Conservation (phyloP, 305 asterid species). For the Rubia balearica region DNA sequence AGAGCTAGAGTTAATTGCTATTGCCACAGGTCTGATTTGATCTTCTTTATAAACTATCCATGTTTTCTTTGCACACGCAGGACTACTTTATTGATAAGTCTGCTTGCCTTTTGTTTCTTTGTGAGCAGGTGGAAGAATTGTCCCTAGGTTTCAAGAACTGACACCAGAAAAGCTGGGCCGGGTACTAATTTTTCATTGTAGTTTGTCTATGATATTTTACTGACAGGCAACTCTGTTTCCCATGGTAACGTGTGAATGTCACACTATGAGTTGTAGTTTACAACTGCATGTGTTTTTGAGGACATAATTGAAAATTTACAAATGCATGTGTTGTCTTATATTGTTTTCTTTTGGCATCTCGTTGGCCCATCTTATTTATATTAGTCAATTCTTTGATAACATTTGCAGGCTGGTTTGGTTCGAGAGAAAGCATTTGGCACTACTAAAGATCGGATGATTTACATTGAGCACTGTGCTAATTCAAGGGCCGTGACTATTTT, state of each 20-base stretch:
- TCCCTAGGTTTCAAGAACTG: slow-evolving; percentile 95
- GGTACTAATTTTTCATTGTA: slow-evolving; percentile 29
- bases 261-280: too few relatives aligned
- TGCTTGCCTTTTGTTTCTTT: slow-evolving; percentile 5
- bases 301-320: neutral
- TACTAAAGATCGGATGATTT: slow-evolving; percentile 92
- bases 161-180: slow-evolving; percentile 80
- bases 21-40: slow-evolving; percentile 70
- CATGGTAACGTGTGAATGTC: neutral
- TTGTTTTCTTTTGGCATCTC: neutral
- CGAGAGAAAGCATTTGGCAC: slow-evolving; percentile 94
- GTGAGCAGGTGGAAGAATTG: slow-evolving; percentile 84
- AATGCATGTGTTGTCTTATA: neutral
- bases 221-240: neutral
- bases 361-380: neutral
- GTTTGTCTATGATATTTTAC: neutral
- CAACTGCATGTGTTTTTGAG: too few relatives aligned
- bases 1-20: slow-evolving; percentile 88
- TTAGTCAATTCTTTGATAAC: neutral
- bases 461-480: slow-evolving; percentile 96
- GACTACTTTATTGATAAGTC: slow-evolving; percentile 3
- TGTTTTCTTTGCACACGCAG: slow-evolving; percentile 5
- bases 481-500: slow-evolving; percentile 95
- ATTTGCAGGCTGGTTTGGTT: slow-evolving; percentile 79
- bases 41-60: neutral